Conservation (phyloP, 805 yeast species). For the Ogataea nitratoaversa region DNA sequence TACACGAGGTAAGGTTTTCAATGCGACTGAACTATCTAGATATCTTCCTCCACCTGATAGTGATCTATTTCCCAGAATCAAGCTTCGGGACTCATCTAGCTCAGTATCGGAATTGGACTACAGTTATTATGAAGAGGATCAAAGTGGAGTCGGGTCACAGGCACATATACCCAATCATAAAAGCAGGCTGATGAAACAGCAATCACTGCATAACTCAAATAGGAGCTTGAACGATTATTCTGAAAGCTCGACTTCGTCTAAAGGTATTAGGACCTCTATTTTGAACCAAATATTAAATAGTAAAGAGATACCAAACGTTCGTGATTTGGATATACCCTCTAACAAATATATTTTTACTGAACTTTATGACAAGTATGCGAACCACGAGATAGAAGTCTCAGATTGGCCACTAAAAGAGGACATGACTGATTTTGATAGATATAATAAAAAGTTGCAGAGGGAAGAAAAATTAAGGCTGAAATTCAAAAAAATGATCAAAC, state of each 20-base stretch:
- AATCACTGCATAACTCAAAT: background rate
- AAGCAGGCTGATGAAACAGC: background rate
- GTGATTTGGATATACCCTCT: conserved; percentile 2
- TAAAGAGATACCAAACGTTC: conserved; percentile 5
- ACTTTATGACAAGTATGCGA: conserved; percentile 20
- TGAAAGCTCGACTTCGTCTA: background rate
- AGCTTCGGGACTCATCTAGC: background rate
- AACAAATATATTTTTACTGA: conserved; percentile 20
- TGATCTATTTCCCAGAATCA: background rate
- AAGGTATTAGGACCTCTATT: conserved; percentile 21
- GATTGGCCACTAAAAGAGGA: conserved; percentile 2
- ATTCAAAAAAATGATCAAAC: conserved; percentile 10
- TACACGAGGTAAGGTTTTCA: background rate
- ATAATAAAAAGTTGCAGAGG: conserved; percentile 20
- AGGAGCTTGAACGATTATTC: background rate
- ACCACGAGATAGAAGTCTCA: background rate
- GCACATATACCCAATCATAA: background rate
- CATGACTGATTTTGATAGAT: conserved; percentile 27
- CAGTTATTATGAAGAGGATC: background rate
- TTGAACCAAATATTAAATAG: conserved; percentile 21
- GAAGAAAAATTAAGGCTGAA: conserved; percentile 25
- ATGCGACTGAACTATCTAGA: background rate
- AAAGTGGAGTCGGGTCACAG: background rate
- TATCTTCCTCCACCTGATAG: background rate
- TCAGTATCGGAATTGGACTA: background rate